Evolutionary conservation across 2,329 filamentous ascomycete genomes (phyloP).

Genomic region (Ceratocystis alfenasii): DNA sequence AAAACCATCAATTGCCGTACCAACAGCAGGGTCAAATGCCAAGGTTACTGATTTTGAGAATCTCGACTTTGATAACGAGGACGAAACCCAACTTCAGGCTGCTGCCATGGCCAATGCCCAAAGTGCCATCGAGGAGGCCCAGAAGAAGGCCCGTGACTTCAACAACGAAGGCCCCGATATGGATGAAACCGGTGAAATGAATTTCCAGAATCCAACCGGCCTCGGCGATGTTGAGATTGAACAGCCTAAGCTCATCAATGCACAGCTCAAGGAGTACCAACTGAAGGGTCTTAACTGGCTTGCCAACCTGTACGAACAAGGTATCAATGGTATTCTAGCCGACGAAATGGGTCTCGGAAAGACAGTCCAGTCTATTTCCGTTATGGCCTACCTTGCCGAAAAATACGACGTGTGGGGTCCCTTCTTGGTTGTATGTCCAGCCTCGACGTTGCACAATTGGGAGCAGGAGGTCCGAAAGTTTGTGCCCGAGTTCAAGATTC

Average conservation of each 20-base stretch:
- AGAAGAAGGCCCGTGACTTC: constrained; percentile 85
- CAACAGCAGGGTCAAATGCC: constrained; percentile 39
- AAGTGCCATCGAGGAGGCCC: constrained; percentile 86
- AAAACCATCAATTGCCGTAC: constrained; percentile 40
- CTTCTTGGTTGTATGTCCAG: constrained; percentile 89
- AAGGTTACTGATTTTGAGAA: constrained; percentile 92
- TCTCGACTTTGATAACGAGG: constrained; percentile 89
- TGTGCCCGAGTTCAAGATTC: constrained; percentile 83
- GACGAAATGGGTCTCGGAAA: constrained; percentile 99
- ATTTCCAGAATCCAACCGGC: constrained; percentile 96
- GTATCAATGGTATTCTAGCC: constrained; percentile 97
- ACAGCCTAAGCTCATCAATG: constrained; percentile 85
- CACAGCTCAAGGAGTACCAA: constrained; percentile 96
- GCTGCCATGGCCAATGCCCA: constrained; percentile 94
- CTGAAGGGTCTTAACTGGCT: constrained; percentile 99
- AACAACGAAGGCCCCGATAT: constrained; percentile 60
- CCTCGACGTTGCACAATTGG: constrained; percentile 97
- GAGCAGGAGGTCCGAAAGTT: constrained; percentile 96
- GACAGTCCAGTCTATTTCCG: constrained; percentile 96
- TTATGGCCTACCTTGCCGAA: constrained; percentile 97
- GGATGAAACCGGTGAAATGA: constrained; percentile 94
- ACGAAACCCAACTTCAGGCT: constrained; percentile 66
- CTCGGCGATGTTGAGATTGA: constrained; percentile 88
- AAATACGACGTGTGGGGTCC: constrained; percentile 97
- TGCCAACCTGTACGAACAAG: constrained; percentile 96